Evolutionary conservation across 2,329 filamentous ascomycete genomes (phyloP).

Genomic region (Emergomyces pasteurianus): DNA sequence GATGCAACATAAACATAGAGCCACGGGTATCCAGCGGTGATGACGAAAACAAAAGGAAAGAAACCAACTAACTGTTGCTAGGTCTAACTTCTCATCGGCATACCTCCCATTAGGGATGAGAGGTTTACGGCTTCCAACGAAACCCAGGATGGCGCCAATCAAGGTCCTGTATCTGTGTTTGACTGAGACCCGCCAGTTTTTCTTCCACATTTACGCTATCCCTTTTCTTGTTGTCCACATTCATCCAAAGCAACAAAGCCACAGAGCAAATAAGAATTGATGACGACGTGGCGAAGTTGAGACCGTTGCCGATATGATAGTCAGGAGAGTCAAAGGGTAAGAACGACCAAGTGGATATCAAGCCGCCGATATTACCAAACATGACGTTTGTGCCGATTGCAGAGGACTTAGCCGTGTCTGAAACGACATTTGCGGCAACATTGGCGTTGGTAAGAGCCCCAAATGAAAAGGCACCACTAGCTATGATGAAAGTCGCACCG

Average conservation of each 20-base stretch:
- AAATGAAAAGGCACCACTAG: slow-evolving; percentile 7
- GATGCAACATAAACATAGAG: background rate
- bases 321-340: slow-evolving; percentile 43
- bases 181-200: slow-evolving; percentile 43
- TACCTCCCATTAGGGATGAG: background rate
- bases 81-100: background rate
- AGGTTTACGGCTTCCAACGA: slow-evolving; percentile 42
- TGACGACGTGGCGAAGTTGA: slow-evolving; percentile 55
- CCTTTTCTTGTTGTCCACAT: slow-evolving; percentile 48
- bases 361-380: slow-evolving; percentile 8
- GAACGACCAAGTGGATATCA: slow-evolving; percentile 10
- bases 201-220: slow-evolving; percentile 43
- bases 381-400: slow-evolving; percentile 9
- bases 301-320: slow-evolving; percentile 58
- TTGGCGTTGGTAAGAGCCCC: slow-evolving; percentile 6
- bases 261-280: slow-evolving; percentile 42
- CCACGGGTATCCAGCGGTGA: background rate
- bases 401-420: slow-evolving; percentile 8
- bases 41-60: background rate
- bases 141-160: slow-evolving; percentile 58
- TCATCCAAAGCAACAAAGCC: slow-evolving; percentile 48
- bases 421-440: slow-evolving; percentile 7
- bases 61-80: background rate
- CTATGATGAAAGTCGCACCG: slow-evolving; percentile 7
- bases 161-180: slow-evolving; percentile 45